Percentiles rank a stretch among this genome's conserved stretches.
Evolutionary conservation across 768 basidiomycete genomes (phyloP).

Genomic region (Postia placenta): DNA sequence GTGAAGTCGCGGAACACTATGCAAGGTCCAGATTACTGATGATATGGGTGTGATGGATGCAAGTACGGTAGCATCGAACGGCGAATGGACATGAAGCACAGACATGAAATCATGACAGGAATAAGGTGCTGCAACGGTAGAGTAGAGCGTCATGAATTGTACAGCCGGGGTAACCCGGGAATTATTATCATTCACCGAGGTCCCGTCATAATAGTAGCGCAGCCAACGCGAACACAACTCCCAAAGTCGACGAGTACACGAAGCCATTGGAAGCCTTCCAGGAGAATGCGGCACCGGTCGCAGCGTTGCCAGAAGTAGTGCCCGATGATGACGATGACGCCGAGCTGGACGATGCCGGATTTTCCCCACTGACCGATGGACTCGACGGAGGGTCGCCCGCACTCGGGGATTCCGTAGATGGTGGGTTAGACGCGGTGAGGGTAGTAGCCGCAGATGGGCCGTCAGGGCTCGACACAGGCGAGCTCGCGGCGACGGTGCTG

Average conservation of each 20-base stretch:
- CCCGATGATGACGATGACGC: neutral
- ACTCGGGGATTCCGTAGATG: neutral
- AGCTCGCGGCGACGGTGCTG: neutral
- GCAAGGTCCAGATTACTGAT: neutral
- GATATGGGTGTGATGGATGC: neutral
- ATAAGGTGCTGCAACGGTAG: no score
- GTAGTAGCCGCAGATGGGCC: neutral
- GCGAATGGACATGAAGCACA: no score
- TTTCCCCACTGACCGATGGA: neutral
- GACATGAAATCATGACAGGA: no score
- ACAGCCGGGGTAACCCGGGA: no score
- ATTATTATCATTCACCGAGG: no score
- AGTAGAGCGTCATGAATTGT: no score
- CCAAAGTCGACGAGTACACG: neutral
- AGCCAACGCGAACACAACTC: no score
- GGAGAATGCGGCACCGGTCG: conserved; percentile 1
- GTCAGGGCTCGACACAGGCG: neutral
- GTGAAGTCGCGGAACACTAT: neutral
- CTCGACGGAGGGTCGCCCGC: neutral
- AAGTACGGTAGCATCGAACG: neutral
- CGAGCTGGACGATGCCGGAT: neutral
- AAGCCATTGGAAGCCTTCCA: neutral
- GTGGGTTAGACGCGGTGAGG: neutral
- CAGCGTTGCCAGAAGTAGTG: neutral
- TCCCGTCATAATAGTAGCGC: no score